phyloP scores from a whole-genome alignment of 441 rosid genomes.

The Manihot esculenta region DNA sequence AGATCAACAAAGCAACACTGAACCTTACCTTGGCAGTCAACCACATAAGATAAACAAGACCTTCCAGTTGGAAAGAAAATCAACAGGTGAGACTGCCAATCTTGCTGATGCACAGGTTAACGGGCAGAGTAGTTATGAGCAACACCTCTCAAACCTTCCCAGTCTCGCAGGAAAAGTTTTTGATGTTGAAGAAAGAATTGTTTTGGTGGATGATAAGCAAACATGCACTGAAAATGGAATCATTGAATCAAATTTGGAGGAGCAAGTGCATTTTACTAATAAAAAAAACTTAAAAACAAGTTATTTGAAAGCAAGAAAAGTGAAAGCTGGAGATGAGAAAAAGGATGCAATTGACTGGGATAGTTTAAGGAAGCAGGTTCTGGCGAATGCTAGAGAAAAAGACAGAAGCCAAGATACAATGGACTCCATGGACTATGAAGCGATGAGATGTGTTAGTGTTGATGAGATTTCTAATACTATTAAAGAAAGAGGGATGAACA shows the following conservation, averaged over 20 bases:
- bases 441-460: slow-evolving; percentile 59
- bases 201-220: slow-evolving; percentile 31
- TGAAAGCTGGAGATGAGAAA: slow-evolving; percentile 42
- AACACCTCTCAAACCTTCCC: slow-evolving; percentile 32
- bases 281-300: slow-evolving; percentile 33
- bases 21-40: slow-evolving; percentile 28
- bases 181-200: slow-evolving; percentile 33
- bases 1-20: slow-evolving; percentile 34
- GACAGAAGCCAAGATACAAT: slow-evolving; percentile 56
- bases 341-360: slow-evolving; percentile 81
- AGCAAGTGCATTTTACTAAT: slow-evolving; percentile 31
- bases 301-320: slow-evolving; percentile 46
- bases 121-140: slow-evolving; percentile 32
- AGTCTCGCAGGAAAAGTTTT: slow-evolving; percentile 32
- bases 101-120: slow-evolving; percentile 31
- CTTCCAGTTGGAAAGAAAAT: slow-evolving; percentile 30
- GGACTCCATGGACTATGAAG: slow-evolving; percentile 93
- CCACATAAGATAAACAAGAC: slow-evolving; percentile 34
- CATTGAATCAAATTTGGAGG: slow-evolving; percentile 38
- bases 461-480: slow-evolving; percentile 61
- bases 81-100: slow-evolving; percentile 32
- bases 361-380: slow-evolving; percentile 56
- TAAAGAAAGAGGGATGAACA: slow-evolving; percentile 93
- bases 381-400: slow-evolving; percentile 35
- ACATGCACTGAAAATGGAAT: slow-evolving; percentile 30